Conservation (phyloP, 1,139 yeast species). For the Keqinozyma sinolaborantium region DNA sequence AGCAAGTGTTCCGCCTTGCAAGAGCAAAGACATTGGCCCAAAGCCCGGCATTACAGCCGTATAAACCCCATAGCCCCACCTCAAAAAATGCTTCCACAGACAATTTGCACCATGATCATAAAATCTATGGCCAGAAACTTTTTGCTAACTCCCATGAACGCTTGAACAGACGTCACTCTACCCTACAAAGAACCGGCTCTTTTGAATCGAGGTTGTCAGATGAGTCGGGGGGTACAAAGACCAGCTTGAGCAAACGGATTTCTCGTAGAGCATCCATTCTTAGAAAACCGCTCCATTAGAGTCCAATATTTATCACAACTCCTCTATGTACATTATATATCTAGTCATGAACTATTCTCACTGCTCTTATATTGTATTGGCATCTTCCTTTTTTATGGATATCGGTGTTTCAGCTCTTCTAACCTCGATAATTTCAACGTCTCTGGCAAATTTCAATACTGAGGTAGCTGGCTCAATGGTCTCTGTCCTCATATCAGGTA, state of each 20-base stretch:
- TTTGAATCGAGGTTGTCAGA: constrained; percentile 13
- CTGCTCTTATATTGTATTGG: too few relatives aligned
- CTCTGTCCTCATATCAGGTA: constrained; percentile 66
- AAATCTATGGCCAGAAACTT: constrained; percentile 7
- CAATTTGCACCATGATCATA: constrained; percentile 4
- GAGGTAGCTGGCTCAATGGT: constrained; percentile 56
- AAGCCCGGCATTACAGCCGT: constrained; percentile 60
- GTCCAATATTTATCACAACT: too few relatives aligned
- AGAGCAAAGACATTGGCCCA: constrained; percentile 49
- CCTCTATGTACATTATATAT: constrained; percentile 2
- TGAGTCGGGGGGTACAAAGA: constrained; percentile 6
- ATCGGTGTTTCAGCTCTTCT: constrained; percentile 7
- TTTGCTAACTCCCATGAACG: constrained; percentile 10
- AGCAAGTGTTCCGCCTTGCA: constrained; percentile 70
- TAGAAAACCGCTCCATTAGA: neutral
- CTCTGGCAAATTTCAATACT: constrained; percentile 54
- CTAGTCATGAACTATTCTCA: too few relatives aligned
- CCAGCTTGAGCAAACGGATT: constrained; percentile 26
- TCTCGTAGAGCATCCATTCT: constrained; percentile 32
- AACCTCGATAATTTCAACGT: constrained; percentile 55
- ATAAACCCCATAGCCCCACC: constrained; percentile 7
- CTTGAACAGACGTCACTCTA: constrained; percentile 10
- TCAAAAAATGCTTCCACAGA: constrained; percentile 7
- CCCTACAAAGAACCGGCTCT: constrained; percentile 11
- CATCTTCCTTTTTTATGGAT: constrained; percentile 7